Conservation (phyloP, 2,329 filamentous ascomycete species). For the Beauveria scarabaeidicola region DNA sequence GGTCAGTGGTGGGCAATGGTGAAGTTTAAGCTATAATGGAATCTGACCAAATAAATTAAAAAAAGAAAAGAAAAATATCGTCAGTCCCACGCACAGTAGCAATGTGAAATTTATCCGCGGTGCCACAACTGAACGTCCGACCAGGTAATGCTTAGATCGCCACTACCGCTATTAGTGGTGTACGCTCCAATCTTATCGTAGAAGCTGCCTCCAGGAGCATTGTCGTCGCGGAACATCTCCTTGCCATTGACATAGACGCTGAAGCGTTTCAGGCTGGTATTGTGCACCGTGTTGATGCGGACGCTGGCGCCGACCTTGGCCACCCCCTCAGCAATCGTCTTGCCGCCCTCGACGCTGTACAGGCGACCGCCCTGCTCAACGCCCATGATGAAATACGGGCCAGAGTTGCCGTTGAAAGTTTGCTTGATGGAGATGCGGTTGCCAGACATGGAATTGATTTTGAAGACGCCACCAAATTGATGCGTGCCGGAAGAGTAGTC, state of each 20-base stretch:
- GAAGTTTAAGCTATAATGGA: too few species aligned
- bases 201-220: conserved; percentile 17
- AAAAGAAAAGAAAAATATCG: too few species aligned
- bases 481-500: conserved; percentile 7
- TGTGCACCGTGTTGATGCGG: conserved; percentile 19
- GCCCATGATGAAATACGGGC: conserved; percentile 17
- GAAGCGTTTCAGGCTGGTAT: conserved; percentile 13
- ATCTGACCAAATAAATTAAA: too few species aligned
- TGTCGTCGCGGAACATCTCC: conserved; percentile 14
- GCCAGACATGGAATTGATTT: conserved; percentile 17
- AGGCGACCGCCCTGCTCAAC: conserved; percentile 14
- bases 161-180: conserved; percentile 17
- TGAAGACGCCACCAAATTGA: conserved; percentile 19
- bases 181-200: conserved; percentile 21
- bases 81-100: not conserved
- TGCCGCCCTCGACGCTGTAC: conserved; percentile 17
- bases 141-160: conserved; percentile 8
- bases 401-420: conserved; percentile 17
- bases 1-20: too few species aligned
- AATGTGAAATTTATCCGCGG: not conserved
- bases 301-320: conserved; percentile 16
- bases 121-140: conserved; percentile 8
- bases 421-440: conserved; percentile 19
- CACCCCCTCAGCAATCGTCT: conserved; percentile 14
- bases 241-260: conserved; percentile 20